Base-by-base conservation (phyloP, 148 eudicot species). In the Mesembryanthemum crystallinum region DNA sequence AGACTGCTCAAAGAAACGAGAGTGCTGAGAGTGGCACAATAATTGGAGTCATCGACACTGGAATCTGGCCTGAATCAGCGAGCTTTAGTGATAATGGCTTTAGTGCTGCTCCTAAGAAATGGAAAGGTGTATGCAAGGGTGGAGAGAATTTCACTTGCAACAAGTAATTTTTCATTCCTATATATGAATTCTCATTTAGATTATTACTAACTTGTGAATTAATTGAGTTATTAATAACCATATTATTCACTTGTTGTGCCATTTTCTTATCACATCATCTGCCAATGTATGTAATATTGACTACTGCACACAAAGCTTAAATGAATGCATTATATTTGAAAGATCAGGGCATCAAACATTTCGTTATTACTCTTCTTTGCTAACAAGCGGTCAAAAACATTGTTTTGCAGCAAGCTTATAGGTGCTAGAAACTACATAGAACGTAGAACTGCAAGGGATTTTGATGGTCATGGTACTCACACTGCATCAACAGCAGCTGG, bases 401-500 rank as follows among this genome's bases (percentile, higher is more conserved):
- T 43, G 60, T 7, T 9, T n/a, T 73, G 52, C 80, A 89, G 90
- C 57, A 90, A 90, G 73, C 15, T 90, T 21, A 87, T 88, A 14
- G 96, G 96, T 13, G 96, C 90, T 9, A 81, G 88, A 49, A 37
- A 73, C 21, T 55, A 58, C 49, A 4, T 59, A 0, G 54, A 71
- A 13, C 0, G n/a, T n/a, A 30, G 35, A 7, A 13, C 77, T 7
- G 89, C 85, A 8, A 73, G 85, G 35, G 96, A 89, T 21, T 4
- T 3, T 0, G 8, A 9, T 0, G 95, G 92, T 1, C 90, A 90
- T 67, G 95, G 95, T 13, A 78, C 81, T 17, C 88, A 91, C 76
- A 86, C 88, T 0, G 89, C 96, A 13, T 84, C 91, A 3, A 91
- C 72, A 49, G 92, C 88, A 25, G 92, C 89, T 0, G 91, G 96